phyloP scores from a whole-genome alignment of 192 early-diverging fungal genomes.

The Cladochytrium replicatum region DNA sequence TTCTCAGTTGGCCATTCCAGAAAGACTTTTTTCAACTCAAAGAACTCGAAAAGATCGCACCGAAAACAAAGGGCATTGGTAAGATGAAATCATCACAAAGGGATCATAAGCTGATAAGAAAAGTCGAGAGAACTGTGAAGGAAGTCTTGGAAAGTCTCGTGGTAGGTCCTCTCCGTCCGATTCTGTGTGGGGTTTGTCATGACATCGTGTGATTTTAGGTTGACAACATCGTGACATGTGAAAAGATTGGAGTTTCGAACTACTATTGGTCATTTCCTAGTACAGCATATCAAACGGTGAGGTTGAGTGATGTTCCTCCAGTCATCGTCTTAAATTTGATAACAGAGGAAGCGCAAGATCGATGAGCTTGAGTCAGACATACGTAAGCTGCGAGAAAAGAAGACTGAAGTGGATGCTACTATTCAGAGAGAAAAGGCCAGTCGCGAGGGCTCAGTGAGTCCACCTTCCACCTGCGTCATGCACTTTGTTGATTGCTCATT shows the following conservation, averaged over 20 bases:
- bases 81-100: slow-evolving; percentile 1
- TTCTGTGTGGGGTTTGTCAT: not conserved
- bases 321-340: not conserved
- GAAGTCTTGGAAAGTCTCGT: slow-evolving; percentile 75
- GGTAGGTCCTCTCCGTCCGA: slow-evolving; percentile 2
- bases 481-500: slow-evolving; percentile 1
- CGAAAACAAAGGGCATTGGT: slow-evolving; percentile 76
- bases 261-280: slow-evolving; percentile 89
- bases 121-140: slow-evolving; percentile 70
- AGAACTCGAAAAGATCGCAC: slow-evolving; percentile 73
- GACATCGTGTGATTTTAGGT: slow-evolving; percentile 36
- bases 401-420: slow-evolving; percentile 28
- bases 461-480: not conserved
- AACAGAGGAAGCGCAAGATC: slow-evolving; percentile 40
- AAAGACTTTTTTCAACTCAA: slow-evolving; percentile 68
- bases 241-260: slow-evolving; percentile 85
- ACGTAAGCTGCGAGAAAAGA: slow-evolving; percentile 29
- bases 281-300: slow-evolving; percentile 43
- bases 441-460: slow-evolving; percentile 54
- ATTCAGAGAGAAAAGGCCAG: slow-evolving; percentile 44
- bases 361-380: slow-evolving; percentile 40
- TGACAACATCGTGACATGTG: slow-evolving; percentile 64
- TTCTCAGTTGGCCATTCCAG: slow-evolving; percentile 14
- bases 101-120: not conserved
- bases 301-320: not conserved